Base-by-base conservation (phyloP, 768 basidiomycete species). In the Mrakia gelida region DNA sequence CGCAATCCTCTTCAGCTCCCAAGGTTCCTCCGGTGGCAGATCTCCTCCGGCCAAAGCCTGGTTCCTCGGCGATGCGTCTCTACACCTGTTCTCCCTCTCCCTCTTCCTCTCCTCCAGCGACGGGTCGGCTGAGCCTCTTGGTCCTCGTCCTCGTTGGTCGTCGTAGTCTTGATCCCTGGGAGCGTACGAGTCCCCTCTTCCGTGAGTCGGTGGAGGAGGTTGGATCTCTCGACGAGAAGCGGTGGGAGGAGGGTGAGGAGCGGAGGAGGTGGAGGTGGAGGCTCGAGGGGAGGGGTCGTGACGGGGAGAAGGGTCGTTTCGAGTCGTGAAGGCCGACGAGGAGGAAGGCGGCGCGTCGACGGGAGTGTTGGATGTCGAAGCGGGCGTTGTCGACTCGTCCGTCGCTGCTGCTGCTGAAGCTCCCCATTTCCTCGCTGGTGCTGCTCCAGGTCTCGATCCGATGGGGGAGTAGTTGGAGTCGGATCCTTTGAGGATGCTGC, bases 371-470 rank as follows among this genome's bases (percentile, higher is more conserved):
- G 32, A 34, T 0, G 67, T 63, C 28, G 62, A 63, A 4, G 30
- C 63, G 18, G 63, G 26, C 15, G 63, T 4, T 11, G 65, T 4
- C 23, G 21, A 7, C 9, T 70, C 67, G 21, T 26, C 67, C 38
- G 38, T 38, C 38, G 8, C 38, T 2, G 67, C 9, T 26, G 67
- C 26, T 41, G 41, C 26, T 13, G 41, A 23, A 23, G 67, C 67
- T 70, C 67, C 67, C 67, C 67, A 70, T 38, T 23, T 70, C 41
- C 67, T 70, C 41, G 38, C 67, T 13, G 59, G 59, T 1, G 28
- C 28, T 28, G 26, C 7, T 26, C 59, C 59, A 28, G 59, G 59
- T 28, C 26, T 28, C 26, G 59, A 59, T n/a, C 59, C 59, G 59
- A 59, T 59, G n/a, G 59, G 59, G 9, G 59, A 59, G 59, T 59